Base-by-base conservation (phyloP, 768 basidiomycete genomes). In the Mycena metata region DNA sequence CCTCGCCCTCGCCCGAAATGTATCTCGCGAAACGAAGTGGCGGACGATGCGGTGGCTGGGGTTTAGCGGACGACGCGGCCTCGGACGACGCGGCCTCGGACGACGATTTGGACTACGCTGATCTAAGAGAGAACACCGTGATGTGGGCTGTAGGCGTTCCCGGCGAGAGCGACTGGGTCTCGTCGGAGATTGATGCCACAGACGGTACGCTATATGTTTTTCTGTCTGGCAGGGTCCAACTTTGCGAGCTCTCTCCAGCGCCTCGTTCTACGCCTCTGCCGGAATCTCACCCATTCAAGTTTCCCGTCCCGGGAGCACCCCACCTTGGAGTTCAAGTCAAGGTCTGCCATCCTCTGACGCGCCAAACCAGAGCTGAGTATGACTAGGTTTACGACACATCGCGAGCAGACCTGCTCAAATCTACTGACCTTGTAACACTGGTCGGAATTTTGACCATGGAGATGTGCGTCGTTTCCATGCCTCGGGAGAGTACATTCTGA, bases 101-200 rank as follows among this genome's bases (percentile, higher is more conserved):
- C 52, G 67, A 21, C 51, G 71, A 13, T 23, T 13, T 67, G 0
- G 75, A 78, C 26, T 76, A 78, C 47, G 72, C 80, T 33, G 76
- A 86, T 72, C 81, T 95, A n/a, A 82, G 83, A 64, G 91, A 94
- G 66, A 86, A 88, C 75, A 84, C 79, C 21, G 81, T 89, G 21
- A 59, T 93, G 11, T 96, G 94, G 94, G 90, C 89, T 0, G 88
- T 92, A 33, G 89, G 84, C 64, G 84, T 95, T 9, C 94, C 94
- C 2, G 91, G 89, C 24, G 85, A 93, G 74, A 84, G 86, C 52
- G 64, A 78, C 0, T 95, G 93, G 92, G 85, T 82, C 67, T 69
- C 77, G 19, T 75, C 78, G 3, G 78, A 80, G 60, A 69, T 78
- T 16, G 75, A 76, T 63, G 74, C 69, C 63, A 59, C 55, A 19